A percentile compares a stretch with the other conserved stretches of the same genome.
phyloP scores from a whole-genome alignment of 2,329 filamentous ascomycete species.

The Ophiostoma sp. region DNA sequence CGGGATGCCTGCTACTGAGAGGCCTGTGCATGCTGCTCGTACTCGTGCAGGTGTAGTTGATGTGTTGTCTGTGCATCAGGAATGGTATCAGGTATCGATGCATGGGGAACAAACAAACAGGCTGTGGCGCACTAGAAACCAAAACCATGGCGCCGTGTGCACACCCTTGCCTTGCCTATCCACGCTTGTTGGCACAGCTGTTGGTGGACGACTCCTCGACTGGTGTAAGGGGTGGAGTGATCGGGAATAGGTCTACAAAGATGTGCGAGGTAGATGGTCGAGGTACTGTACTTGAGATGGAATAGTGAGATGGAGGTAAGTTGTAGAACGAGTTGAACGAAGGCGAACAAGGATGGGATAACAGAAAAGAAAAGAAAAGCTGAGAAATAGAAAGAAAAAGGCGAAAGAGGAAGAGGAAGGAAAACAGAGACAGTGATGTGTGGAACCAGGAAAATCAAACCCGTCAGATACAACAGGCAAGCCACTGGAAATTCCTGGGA shows the following conservation, averaged over 20 bases:
- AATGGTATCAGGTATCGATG: neutral
- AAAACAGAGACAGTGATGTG: neutral
- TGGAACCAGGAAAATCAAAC: neutral
- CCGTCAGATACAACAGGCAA: neutral
- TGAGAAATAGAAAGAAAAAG: neutral
- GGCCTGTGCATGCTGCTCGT: too few relatives aligned
- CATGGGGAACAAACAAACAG: neutral
- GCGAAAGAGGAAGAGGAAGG: neutral
- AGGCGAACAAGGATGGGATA: too few relatives aligned
- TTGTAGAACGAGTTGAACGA: too few relatives aligned
- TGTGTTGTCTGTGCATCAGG: neutral
- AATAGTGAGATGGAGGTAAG: too few relatives aligned
- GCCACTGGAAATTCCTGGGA: neutral
- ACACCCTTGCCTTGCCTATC: neutral
- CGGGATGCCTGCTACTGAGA: too few relatives aligned
- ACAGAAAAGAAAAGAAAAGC: too few relatives aligned
- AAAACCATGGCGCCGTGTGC: slow-evolving; percentile 2
- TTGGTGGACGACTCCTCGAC: neutral
- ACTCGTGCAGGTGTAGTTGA: too few relatives aligned
- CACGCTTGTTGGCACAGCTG: neutral
- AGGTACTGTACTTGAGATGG: too few relatives aligned
- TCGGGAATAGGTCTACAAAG: too few relatives aligned
- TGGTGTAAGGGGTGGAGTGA: neutral
- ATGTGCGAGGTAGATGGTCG: too few relatives aligned
- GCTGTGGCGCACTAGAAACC: neutral